These are phyloP conservation scores for Trichoderma sp. DNA, from an alignment of 2,329 filamentous ascomycete species.

Conservation along the genomic window DNA sequence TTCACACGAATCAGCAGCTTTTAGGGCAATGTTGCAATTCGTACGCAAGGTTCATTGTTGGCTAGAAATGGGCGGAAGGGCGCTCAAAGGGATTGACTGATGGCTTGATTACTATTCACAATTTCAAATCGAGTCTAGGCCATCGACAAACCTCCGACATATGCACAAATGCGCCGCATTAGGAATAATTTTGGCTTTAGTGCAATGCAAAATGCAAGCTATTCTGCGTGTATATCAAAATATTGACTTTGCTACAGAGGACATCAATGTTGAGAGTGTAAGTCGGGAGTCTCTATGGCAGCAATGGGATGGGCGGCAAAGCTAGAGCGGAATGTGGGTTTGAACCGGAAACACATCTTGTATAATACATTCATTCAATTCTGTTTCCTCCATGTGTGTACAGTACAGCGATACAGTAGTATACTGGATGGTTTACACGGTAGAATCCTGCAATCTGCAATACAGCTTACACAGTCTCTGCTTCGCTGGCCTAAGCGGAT, in stretches of 20 bases:
- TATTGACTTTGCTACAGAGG: not conserved
- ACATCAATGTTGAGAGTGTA: not conserved
- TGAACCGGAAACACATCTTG: not conserved
- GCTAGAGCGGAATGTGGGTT: not conserved
- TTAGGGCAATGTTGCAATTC: not conserved
- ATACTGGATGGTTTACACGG: not conserved
- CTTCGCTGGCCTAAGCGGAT: conserved; percentile 19
- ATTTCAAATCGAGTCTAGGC: conserved; percentile 14
- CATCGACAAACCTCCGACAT: not conserved
- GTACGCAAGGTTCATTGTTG: not conserved
- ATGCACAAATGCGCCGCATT: not conserved
- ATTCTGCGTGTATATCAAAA: not conserved
- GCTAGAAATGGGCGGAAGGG: not conserved
- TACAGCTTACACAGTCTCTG: conserved; percentile 22
- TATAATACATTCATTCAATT: not conserved
- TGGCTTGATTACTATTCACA: conserved; percentile 9
- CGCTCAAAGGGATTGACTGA: not conserved
- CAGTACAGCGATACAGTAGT: not conserved
- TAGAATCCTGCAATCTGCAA: not conserved
- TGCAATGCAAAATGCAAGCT: not conserved
- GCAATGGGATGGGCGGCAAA: not conserved
- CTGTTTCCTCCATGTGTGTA: not conserved
- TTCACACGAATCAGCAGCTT: not conserved
- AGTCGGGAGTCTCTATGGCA: not conserved
- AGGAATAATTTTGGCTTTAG: not conserved